Base-by-base conservation (phyloP, 1,284 basidiomycete species). In the Malassezia psittaci region DNA sequence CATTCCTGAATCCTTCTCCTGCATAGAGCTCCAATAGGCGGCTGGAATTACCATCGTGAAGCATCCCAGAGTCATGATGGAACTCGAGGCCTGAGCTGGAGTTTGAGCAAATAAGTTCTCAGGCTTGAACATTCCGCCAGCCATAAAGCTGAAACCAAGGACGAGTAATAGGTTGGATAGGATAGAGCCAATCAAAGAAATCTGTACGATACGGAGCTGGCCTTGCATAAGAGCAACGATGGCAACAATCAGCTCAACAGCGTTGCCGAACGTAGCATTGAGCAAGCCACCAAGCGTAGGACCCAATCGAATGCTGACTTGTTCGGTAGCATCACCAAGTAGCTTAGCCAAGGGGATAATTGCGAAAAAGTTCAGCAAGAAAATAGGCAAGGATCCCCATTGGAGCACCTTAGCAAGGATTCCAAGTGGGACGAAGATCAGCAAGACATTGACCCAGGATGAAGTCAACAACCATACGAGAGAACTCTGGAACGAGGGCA, bases 41-140 rank as follows among this genome's bases (percentile, higher is more conserved):
- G 89, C 89, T n/a, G 89, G 89, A 55, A 94, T 85, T 60, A 90
- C 85, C 39, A 94, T 81, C 29, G 88, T 90, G 74, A 91, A 88
- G 74, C 86, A 87, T 6, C 88, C 81, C 35, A 93, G 78, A 4
- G 87, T 90, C 86, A 91, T 86, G 56, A 93, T 72, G n/a, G 64
- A 67, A 39, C 62, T 69, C 12, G 57, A 62, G 1, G 72, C 70
- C 61, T 74, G 72, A 19, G 72, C 72, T 6, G 72, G 67, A 1
- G 72, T 74, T 57, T 69, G 66, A 51, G 71, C 69, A 48, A 74
- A 74, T 10, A 60, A 60, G 52, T 64, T 67, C 44, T 74, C 72
- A 36, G 59, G 42, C 42, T 59, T 59, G 52, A 61, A 64, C 47
- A 74, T 41, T 54, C 77, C 79, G 24, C 72, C 72, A 7, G 66